A percentile compares a stretch with the other conserved stretches of the same genome.
phyloP scores from a whole-genome alignment of 495 filamentous ascomycete genomes.

The Penicillium waksmanii region DNA sequence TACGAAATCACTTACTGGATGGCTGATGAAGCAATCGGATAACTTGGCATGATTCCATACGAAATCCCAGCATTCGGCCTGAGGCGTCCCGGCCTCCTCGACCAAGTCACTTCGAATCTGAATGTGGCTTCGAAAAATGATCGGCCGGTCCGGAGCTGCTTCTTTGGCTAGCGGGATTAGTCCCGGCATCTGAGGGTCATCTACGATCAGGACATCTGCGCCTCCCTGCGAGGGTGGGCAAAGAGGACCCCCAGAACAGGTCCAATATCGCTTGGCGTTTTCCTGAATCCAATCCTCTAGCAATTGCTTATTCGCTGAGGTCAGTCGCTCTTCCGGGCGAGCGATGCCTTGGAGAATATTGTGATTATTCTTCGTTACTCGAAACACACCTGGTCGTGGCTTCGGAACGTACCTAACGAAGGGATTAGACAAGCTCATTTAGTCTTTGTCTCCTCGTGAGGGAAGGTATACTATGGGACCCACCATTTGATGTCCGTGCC shows the following conservation, averaged over 20 bases:
- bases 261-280: slow-evolving; percentile 80
- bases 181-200: slow-evolving; percentile 88
- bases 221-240: slow-evolving; percentile 69
- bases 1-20: slow-evolving; percentile 80
- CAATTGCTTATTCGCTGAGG: slow-evolving; percentile 57
- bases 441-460: slow-evolving; percentile 1
- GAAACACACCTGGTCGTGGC: slow-evolving; percentile 81
- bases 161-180: slow-evolving; percentile 78
- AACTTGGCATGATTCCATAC: slow-evolving; percentile 73
- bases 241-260: slow-evolving; percentile 68
- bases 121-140: slow-evolving; percentile 82
- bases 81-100: slow-evolving; percentile 61
- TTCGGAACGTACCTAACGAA: slow-evolving; percentile 71
- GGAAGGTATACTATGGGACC: slow-evolving; percentile 27
- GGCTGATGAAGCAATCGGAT: slow-evolving; percentile 82
- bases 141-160: slow-evolving; percentile 70
- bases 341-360: slow-evolving; percentile 90
- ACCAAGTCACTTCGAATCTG: slow-evolving; percentile 80
- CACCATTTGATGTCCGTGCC: slow-evolving; percentile 79
- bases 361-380: slow-evolving; percentile 88
- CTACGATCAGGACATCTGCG: slow-evolving; percentile 78
- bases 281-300: slow-evolving; percentile 76
- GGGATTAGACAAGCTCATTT: slow-evolving; percentile 1
- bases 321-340: slow-evolving; percentile 62
- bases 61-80: slow-evolving; percentile 76